phyloP scores from a whole-genome alignment of 768 basidiomycete species.

The Roridomyces roridus region DNA sequence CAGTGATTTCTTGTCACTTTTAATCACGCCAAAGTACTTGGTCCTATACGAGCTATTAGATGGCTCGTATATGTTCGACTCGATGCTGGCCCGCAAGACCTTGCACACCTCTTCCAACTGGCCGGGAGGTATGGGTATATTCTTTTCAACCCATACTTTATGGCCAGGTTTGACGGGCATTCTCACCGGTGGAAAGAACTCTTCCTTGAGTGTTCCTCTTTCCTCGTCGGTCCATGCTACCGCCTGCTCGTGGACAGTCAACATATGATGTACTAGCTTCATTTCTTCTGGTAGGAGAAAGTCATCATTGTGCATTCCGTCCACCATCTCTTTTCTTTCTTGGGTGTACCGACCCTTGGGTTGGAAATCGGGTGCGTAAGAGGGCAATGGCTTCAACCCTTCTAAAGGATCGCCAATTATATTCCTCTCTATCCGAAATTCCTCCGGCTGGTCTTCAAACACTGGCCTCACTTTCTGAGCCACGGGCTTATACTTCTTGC shows the following conservation, averaged over 20 bases:
- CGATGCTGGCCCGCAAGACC: background rate
- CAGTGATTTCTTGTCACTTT: slow-evolving; percentile 24
- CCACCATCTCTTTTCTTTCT: too few relatives aligned
- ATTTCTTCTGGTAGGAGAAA: too few relatives aligned
- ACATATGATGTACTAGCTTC: background rate
- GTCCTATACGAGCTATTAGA: slow-evolving; percentile 29
- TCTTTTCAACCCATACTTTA: slow-evolving; percentile 12
- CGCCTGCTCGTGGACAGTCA: background rate
- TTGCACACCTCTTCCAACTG: slow-evolving; percentile 13
- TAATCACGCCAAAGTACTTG: slow-evolving; percentile 34
- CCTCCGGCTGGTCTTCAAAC: slow-evolving; percentile 13
- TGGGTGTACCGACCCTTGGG: too few relatives aligned
- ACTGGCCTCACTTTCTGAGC: slow-evolving; percentile 24
- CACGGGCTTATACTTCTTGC: slow-evolving; percentile 31
- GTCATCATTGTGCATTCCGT: too few relatives aligned
- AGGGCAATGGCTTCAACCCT: too few relatives aligned
- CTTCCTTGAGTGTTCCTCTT: background rate
- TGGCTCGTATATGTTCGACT: slow-evolving; percentile 1
- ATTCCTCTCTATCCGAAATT: slow-evolving; percentile 28
- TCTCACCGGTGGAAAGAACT: slow-evolving; percentile 22
- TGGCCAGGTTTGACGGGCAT: slow-evolving; percentile 30
- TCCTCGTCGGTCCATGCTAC: background rate
- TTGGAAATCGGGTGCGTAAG: too few relatives aligned
- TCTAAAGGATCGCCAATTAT: too few relatives aligned
- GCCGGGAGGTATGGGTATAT: slow-evolving; percentile 29